Conservation (phyloP, 805 yeast species). For the Wickerhamomyces canadensis region DNA sequence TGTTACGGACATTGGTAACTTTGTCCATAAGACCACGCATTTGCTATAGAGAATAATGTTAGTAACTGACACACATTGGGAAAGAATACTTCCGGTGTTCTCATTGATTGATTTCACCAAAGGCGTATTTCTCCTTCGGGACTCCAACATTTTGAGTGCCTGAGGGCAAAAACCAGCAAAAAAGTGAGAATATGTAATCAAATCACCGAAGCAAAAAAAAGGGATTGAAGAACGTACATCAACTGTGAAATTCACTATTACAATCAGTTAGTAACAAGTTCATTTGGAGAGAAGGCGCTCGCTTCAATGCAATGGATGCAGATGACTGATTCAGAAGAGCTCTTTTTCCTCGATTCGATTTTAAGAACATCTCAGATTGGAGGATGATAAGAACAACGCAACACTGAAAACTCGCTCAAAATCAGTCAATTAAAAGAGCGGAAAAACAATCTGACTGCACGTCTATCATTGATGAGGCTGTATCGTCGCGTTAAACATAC, state of each 20-base stretch:
- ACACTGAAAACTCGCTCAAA: no score
- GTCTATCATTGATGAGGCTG: not conserved
- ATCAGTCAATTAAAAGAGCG: not conserved
- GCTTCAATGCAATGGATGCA: no score
- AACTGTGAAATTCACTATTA: constrained; percentile 52
- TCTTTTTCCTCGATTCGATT: not conserved
- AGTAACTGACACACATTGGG: constrained; percentile 10
- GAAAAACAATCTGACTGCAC: not conserved
- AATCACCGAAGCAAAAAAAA: not conserved
- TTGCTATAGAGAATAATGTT: constrained; percentile 42
- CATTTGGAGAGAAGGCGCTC: no score
- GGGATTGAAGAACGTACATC: constrained; percentile 27
- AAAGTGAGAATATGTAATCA: no score
- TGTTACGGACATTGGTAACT: constrained; percentile 99
- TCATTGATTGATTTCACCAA: no score
- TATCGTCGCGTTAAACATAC: no score
- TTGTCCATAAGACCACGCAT: constrained; percentile 99
- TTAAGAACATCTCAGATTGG: not conserved
- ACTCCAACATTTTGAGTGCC: no score
- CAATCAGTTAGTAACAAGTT: constrained; percentile 17
- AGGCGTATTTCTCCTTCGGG: no score
- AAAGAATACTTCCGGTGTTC: no score
- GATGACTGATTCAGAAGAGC: no score
- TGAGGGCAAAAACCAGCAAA: no score
- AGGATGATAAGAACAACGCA: no score